Conservation (phyloP, 495 filamentous ascomycete species). For the Peziza echinospora region DNA sequence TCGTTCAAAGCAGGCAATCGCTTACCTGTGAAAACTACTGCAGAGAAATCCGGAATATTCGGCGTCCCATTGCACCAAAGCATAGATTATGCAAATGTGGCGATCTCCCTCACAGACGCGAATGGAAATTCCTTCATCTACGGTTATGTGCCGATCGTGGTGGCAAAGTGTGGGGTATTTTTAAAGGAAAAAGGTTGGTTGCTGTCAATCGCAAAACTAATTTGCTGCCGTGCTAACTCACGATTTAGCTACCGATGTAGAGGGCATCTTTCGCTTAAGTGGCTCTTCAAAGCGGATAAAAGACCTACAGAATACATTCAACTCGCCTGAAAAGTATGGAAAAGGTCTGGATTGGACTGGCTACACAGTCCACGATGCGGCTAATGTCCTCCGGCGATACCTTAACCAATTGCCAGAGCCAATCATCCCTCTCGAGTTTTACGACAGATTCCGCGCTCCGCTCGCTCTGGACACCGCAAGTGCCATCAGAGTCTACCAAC, state of each 20-base stretch:
- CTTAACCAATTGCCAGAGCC: slow-evolving; percentile 88
- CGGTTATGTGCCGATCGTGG: slow-evolving; percentile 95
- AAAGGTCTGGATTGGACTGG: slow-evolving; percentile 94
- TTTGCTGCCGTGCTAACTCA: slow-evolving; percentile 5
- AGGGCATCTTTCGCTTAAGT: slow-evolving; percentile 90
- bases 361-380: slow-evolving; percentile 96
- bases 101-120: slow-evolving; percentile 82
- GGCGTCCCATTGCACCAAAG: slow-evolving; percentile 83
- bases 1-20: neutral
- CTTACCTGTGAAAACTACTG: neutral
- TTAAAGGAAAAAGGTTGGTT: slow-evolving; percentile 84
- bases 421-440: slow-evolving; percentile 86
- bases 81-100: slow-evolving; percentile 96
- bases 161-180: slow-evolving; percentile 95
- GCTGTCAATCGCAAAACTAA: neutral
- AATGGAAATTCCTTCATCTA: slow-evolving; percentile 91
- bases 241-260: slow-evolving; percentile 65
- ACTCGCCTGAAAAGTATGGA: slow-evolving; percentile 88
- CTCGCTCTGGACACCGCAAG: slow-evolving; percentile 51
- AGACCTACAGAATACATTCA: slow-evolving; percentile 73
- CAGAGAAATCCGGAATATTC: slow-evolving; percentile 37
- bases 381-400: slow-evolving; percentile 87
- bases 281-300: slow-evolving; percentile 98
- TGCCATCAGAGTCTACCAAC: slow-evolving; percentile 67
- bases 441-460: slow-evolving; percentile 74